Conservation (phyloP, 2,329 filamentous ascomycete species). For the Penicillium sp. region DNA sequence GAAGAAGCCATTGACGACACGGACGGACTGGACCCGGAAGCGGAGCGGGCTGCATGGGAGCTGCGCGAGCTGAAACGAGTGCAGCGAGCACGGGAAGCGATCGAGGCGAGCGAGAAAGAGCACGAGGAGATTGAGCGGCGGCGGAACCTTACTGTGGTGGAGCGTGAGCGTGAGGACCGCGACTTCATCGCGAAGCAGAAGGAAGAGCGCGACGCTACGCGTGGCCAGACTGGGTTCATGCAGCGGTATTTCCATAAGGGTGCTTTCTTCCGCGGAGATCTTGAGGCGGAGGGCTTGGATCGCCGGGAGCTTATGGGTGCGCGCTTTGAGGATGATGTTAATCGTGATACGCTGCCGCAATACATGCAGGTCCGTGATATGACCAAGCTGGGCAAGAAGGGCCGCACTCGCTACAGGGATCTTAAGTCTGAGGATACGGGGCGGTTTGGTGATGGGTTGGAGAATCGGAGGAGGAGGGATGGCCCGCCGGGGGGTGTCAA, state of each 20-base stretch:
- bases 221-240: conserved; percentile 84
- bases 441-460: conserved; percentile 60
- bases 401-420: conserved; percentile 85
- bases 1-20: conserved; percentile 81
- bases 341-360: conserved; percentile 80
- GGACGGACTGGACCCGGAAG: conserved; percentile 80
- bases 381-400: conserved; percentile 90
- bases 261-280: conserved; percentile 87
- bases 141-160: conserved; percentile 79
- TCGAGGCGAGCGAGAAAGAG: conserved; percentile 81
- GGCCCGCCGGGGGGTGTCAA: conserved; percentile 40
- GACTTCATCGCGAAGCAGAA: conserved; percentile 74
- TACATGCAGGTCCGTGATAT: conserved; percentile 91
- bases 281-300: conserved; percentile 70
- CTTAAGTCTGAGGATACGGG: conserved; percentile 89
- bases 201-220: conserved; percentile 69
- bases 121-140: conserved; percentile 85
- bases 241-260: conserved; percentile 97
- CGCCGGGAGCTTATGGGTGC: conserved; percentile 83
- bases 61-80: conserved; percentile 86
- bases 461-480: conserved; percentile 30
- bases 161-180: conserved; percentile 80
- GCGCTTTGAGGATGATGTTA: conserved; percentile 78
- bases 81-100: conserved; percentile 78
- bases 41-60: conserved; percentile 90